phyloP scores from a whole-genome alignment of 345 rosid genomes.

The Eucalyptus marginata region DNA sequence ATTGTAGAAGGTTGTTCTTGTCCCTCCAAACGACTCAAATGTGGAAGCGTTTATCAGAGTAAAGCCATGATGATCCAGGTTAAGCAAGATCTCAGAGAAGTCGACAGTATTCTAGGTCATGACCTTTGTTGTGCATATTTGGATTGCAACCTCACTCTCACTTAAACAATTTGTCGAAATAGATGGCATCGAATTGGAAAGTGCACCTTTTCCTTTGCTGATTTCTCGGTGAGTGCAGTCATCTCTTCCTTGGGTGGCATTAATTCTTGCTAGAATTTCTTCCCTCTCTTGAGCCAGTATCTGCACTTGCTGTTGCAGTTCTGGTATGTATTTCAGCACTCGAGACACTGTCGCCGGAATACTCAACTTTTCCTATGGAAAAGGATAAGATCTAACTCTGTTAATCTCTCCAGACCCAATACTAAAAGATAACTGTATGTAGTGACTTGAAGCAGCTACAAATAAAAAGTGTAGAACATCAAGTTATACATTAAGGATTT shows the following conservation, averaged over 20 bases:
- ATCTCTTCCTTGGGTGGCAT: not conserved
- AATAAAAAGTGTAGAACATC: not conserved
- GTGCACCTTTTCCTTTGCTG: slow-evolving; percentile 1
- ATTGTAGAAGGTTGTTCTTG: slow-evolving; percentile 24
- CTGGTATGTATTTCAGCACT: slow-evolving; percentile 25
- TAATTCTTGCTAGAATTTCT: slow-evolving; percentile 14
- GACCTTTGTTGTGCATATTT: slow-evolving; percentile 11
- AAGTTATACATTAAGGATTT: not conserved
- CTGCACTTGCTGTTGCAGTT: slow-evolving; percentile 25
- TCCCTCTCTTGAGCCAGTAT: slow-evolving; percentile 8
- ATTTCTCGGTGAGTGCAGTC: not conserved
- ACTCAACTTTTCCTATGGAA: slow-evolving; percentile 20
- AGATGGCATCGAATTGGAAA: not conserved
- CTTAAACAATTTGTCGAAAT: slow-evolving; percentile 26
- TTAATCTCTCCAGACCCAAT: not conserved
- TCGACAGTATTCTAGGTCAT: not conserved
- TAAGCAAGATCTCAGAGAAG: slow-evolving; percentile 28
- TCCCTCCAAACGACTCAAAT: slow-evolving; percentile 31
- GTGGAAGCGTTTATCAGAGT: slow-evolving; percentile 34
- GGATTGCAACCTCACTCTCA: slow-evolving; percentile 34
- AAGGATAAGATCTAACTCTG: not conserved
- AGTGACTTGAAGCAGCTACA: not conserved
- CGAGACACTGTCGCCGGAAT: slow-evolving; percentile 21
- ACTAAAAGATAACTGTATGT: not conserved
- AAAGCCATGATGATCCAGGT: slow-evolving; percentile 32